Evolutionary conservation across 2,329 filamentous ascomycete genomes (phyloP), one percentile per base, ranked within the genome.

Genomic region (Alternaria triticina): DNA sequence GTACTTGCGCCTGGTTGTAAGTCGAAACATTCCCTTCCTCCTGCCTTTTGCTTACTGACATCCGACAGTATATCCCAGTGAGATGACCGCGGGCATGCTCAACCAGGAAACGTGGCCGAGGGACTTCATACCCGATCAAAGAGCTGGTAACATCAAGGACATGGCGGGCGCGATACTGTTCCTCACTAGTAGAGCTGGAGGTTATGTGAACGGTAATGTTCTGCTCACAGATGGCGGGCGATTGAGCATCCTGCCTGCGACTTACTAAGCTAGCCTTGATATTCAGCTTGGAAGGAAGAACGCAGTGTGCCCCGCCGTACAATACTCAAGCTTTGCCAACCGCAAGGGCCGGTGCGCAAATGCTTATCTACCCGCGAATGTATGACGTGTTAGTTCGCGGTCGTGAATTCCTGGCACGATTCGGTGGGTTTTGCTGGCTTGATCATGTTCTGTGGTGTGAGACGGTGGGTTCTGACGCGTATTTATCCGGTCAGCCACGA

Each of bases 81-180:
- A 71, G 10, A 67, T 71, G 57, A 54, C 66, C 0, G 66, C 40
- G 9, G 13, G 27, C 9, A 58, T 47, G 17, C 25, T 36, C 11
- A 60, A 13, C 25, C 54, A 47, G 27, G 46, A 54, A 5, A 50
- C 8, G 7, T 49, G 28, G 59, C 57, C 44, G 10, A 69, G 52
- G 22, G 43, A 59, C 10, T 65, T 58, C 10, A 63, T 62, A 27
- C 68, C 70, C 8, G 64, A 61, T 5, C 36, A 64, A 77, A 82
- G 51, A 74, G 80, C 81, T 11, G 82, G 81, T 0, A 74, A 69
- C 0, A 60, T 74, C 6, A 79, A 81, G 54, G 83, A 84, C 59
- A 79, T 85, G 66, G 82, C 79, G 3, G 83, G 82, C 0, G 74
- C 79, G 4, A 71, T 84, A 5, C 46, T 84, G 20, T 85, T 81